Percentiles rank a stretch among this genome's conserved stretches.
Evolutionary conservation across 257 asterid genomes (phyloP).

Genomic region (Solanum okadae): DNA sequence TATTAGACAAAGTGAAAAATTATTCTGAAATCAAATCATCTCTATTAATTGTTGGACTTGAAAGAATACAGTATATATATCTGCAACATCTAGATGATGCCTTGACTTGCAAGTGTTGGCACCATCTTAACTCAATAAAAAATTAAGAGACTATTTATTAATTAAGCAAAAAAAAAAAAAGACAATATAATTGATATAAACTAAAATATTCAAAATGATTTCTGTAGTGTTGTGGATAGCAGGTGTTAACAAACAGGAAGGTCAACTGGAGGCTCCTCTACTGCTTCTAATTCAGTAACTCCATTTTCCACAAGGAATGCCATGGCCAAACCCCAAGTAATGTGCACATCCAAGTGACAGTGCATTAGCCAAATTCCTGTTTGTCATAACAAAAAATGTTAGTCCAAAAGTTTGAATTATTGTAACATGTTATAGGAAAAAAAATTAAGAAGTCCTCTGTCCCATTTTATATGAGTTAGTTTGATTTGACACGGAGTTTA

Average conservation of each 20-base stretch:
- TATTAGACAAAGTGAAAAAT: not conserved
- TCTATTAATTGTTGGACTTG: slow-evolving; percentile 2
- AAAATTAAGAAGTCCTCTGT: too few species aligned
- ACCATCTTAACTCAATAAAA: slow-evolving; percentile 9
- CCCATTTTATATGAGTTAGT: not conserved
- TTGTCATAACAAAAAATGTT: not conserved
- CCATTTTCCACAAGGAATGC: slow-evolving; percentile 75
- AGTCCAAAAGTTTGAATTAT: not conserved
- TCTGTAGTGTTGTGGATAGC: not conserved
- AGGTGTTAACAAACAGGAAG: slow-evolving; percentile 45
- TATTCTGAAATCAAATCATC: not conserved
- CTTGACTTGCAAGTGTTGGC: not conserved
- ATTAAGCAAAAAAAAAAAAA: slow-evolving; percentile 1
- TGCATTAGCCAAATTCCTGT: slow-evolving; percentile 86
- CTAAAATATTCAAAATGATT: not conserved
- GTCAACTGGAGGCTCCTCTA: slow-evolving; percentile 63
- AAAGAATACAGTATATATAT: slow-evolving; percentile 11
- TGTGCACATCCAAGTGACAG: slow-evolving; percentile 89
- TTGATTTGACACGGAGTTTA: not conserved
- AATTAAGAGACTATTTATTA: not conserved
- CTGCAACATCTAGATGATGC: slow-evolving; percentile 6
- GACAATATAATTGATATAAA: not conserved
- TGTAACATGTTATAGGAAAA: not conserved
- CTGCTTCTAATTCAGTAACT: slow-evolving; percentile 35
- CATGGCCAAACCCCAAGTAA: slow-evolving; percentile 79